Evolutionary conservation across 371 early-diverging fungal species (phyloP).

Genomic region (Haplosporangium sp.): DNA sequence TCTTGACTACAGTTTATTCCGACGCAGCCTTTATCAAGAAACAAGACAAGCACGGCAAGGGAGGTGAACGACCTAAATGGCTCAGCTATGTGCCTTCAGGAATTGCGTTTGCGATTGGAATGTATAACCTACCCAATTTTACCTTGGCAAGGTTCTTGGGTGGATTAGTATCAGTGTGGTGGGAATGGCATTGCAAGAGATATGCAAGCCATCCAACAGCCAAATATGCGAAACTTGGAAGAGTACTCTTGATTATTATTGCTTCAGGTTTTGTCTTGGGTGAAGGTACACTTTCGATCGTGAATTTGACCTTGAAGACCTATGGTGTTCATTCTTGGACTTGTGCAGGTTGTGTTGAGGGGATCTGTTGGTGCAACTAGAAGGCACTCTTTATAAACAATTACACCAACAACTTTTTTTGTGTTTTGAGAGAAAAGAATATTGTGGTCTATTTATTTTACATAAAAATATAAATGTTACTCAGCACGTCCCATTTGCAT

Average conservation of each 20-base stretch:
- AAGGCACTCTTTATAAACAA: not conserved
- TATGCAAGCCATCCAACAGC: constrained; percentile 25
- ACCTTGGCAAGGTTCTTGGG: constrained; percentile 82
- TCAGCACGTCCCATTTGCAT: constrained; percentile 66
- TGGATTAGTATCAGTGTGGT: constrained; percentile 62
- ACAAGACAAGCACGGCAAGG: constrained; percentile 59
- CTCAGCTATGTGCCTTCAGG: constrained; percentile 73
- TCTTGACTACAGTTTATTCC: constrained; percentile 65
- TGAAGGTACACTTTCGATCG: constrained; percentile 80
- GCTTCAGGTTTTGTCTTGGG: constrained; percentile 87
- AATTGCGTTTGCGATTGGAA: constrained; percentile 88
- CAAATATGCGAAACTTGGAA: constrained; percentile 33
- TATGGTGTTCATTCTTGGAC: constrained; percentile 24
- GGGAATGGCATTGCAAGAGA: constrained; percentile 62
- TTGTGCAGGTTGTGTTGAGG: constrained; percentile 41
- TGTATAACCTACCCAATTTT: constrained; percentile 87
- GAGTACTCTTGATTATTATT: constrained; percentile 77
- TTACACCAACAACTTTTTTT: too few relatives aligned
- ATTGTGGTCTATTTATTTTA: not conserved
- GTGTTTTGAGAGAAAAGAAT: not conserved
- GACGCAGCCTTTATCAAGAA: constrained; percentile 70
- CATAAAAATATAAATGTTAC: not conserved
- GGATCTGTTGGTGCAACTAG: constrained; percentile 40
- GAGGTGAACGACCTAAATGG: constrained; percentile 42
- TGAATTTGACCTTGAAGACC: constrained; percentile 61